Evolutionary conservation across 2,329 filamentous ascomycete genomes (phyloP).

Genomic region (Zelopaecilomyces penicillatus): DNA sequence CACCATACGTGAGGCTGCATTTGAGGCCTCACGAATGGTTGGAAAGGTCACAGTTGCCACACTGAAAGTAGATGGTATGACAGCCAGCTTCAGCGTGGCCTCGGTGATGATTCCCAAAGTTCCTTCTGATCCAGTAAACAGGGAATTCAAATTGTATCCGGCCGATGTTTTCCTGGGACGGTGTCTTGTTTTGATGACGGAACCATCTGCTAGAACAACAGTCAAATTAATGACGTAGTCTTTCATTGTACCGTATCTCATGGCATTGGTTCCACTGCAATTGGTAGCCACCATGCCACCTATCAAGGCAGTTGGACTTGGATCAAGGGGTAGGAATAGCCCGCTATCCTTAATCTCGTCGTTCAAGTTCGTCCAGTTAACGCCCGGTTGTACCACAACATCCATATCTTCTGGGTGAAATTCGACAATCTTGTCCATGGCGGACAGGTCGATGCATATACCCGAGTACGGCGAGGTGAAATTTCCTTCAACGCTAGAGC

Average conservation of each 20-base stretch:
- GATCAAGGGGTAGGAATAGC: slow-evolving; percentile 63
- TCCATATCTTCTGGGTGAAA: slow-evolving; percentile 64
- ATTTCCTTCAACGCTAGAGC: slow-evolving; percentile 63
- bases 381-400: slow-evolving; percentile 59
- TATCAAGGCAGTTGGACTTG: slow-evolving; percentile 51
- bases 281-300: slow-evolving; percentile 60
- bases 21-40: slow-evolving; percentile 51
- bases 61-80: slow-evolving; percentile 53
- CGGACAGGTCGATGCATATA: slow-evolving; percentile 60
- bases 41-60: slow-evolving; percentile 57
- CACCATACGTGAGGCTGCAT: slow-evolving; percentile 56
- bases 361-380: slow-evolving; percentile 62
- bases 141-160: slow-evolving; percentile 60
- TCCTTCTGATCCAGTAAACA: slow-evolving; percentile 65
- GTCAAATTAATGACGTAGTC: slow-evolving; percentile 67
- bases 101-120: slow-evolving; percentile 65
- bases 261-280: slow-evolving; percentile 53
- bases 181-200: slow-evolving; percentile 55
- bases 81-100: slow-evolving; percentile 58
- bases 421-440: slow-evolving; percentile 58
- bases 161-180: slow-evolving; percentile 62
- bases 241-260: slow-evolving; percentile 66
- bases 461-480: slow-evolving; percentile 60
- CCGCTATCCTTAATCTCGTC: slow-evolving; percentile 52
- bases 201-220: slow-evolving; percentile 61